These are phyloP conservation scores for Fusarium sp. DNA, from an alignment of 2,329 filamentous ascomycete genomes.

Conservation along the genomic window DNA sequence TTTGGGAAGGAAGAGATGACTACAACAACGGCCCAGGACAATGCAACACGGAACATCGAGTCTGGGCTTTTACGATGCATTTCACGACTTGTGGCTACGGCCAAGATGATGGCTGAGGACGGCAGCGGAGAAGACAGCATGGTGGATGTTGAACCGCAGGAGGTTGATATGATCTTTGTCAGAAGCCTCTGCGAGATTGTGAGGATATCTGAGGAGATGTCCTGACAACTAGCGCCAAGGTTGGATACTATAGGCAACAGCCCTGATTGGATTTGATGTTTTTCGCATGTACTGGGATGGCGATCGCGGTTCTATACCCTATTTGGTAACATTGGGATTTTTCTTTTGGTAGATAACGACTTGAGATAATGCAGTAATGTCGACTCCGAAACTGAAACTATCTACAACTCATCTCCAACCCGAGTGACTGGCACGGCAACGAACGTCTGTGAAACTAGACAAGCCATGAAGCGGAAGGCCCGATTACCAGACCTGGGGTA, in stretches of 20 bases:
- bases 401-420: not conserved
- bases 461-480: no score
- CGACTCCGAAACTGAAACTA: constrained; percentile 19
- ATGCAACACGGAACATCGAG: constrained; percentile 62
- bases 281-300: constrained; percentile 21
- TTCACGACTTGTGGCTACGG: constrained; percentile 65
- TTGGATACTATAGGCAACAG: constrained; percentile 1
- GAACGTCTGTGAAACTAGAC: not conserved
- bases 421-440: constrained; percentile 9
- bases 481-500: no score
- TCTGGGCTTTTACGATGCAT: constrained; percentile 67
- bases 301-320: constrained; percentile 46
- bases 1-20: constrained; percentile 48
- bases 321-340: constrained; percentile 30
- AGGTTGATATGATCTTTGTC: constrained; percentile 57
- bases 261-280: constrained; percentile 3
- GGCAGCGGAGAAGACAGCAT: constrained; percentile 50
- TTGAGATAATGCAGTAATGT: constrained; percentile 39
- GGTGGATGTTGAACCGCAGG: constrained; percentile 50
- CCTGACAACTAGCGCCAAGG: constrained; percentile 9
- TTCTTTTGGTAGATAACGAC: constrained; percentile 20
- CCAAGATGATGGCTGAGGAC: constrained; percentile 56
- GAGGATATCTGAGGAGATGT: constrained; percentile 54
- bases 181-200: constrained; percentile 62
- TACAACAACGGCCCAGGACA: constrained; percentile 49